Conservation (phyloP, 768 basidiomycete species). For the Chalciporus sphaerocephalus region DNA sequence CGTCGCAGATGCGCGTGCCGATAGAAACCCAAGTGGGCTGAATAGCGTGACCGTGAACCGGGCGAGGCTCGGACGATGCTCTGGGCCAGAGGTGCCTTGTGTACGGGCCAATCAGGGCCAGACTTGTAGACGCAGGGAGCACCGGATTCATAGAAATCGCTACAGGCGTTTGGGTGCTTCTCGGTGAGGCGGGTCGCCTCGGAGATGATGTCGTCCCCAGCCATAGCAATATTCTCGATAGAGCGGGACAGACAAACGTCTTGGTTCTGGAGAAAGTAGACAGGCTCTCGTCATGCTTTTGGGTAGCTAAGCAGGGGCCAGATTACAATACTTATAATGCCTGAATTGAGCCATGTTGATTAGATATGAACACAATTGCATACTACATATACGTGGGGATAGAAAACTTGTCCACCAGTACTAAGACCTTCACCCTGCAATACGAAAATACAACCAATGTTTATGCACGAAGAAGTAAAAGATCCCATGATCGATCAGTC, state of each 20-base stretch:
- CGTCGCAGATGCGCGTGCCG: constrained; percentile 15
- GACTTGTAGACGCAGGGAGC: constrained; percentile 1
- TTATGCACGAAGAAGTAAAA: constrained; percentile 8
- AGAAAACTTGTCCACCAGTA: background rate
- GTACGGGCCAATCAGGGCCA: background rate
- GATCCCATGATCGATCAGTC: too few species aligned
- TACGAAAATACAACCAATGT: constrained; percentile 15
- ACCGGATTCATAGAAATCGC: background rate
- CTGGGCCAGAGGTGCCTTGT: background rate
- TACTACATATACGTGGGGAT: constrained; percentile 13
- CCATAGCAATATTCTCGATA: background rate
- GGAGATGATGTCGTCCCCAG: background rate
- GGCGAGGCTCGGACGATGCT: constrained; percentile 23
- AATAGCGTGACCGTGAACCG: constrained; percentile 30
- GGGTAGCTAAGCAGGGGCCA: too few species aligned
- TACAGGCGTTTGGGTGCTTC: background rate
- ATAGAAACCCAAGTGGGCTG: constrained; percentile 24
- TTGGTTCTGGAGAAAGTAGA: too few species aligned
- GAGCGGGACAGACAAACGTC: too few species aligned
- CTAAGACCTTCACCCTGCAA: constrained; percentile 1
- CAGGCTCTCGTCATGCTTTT: too few species aligned
- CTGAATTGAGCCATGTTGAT: too few species aligned
- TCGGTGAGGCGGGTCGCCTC: background rate
- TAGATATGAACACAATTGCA: background rate
- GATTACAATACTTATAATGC: too few species aligned